These are phyloP conservation scores for Fraxinus cuspidata DNA, from an alignment of 257 asterid species.

Conservation along the genomic window DNA sequence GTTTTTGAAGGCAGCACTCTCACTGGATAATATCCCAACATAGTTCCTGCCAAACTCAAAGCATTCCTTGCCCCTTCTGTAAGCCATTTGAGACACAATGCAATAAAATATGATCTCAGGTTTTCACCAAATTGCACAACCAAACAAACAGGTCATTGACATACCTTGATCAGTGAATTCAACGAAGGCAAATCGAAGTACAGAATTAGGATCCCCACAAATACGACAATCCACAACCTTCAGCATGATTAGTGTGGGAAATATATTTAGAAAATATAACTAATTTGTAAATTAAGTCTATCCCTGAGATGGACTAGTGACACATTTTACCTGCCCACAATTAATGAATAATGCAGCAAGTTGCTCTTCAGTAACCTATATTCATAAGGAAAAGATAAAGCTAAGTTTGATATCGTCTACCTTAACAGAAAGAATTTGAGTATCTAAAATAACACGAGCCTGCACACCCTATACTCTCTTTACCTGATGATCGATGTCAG, in stretches of 20 bases:
- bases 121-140: constrained; percentile 15
- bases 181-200: constrained; percentile 68
- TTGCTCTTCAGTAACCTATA: constrained; percentile 74
- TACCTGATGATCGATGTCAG: constrained; percentile 84
- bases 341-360: constrained; percentile 65
- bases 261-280: constrained; percentile 10
- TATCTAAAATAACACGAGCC: background rate
- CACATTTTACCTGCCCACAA: constrained; percentile 61
- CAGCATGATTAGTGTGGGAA: constrained; percentile 19
- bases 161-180: constrained; percentile 75
- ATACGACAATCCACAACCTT: constrained; percentile 83
- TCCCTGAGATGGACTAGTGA: constrained; percentile 10
- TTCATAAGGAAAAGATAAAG: constrained; percentile 18
- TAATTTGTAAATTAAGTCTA: constrained; percentile 5
- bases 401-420: background rate
- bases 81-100: constrained; percentile 20
- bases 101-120: constrained; percentile 11
- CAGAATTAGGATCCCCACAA: constrained; percentile 82
- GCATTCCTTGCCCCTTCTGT: constrained; percentile 80
- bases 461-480: background rate
- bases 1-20: constrained; percentile 75
- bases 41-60: constrained; percentile 65
- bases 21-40: constrained; percentile 79
- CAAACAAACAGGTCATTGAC: constrained; percentile 18
- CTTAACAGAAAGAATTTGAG: background rate